Evolutionary conservation across 1,139 yeast species (phyloP), one percentile per base, ranked within the genome.

Genomic region (Lodderomyces parapsilosis): DNA sequence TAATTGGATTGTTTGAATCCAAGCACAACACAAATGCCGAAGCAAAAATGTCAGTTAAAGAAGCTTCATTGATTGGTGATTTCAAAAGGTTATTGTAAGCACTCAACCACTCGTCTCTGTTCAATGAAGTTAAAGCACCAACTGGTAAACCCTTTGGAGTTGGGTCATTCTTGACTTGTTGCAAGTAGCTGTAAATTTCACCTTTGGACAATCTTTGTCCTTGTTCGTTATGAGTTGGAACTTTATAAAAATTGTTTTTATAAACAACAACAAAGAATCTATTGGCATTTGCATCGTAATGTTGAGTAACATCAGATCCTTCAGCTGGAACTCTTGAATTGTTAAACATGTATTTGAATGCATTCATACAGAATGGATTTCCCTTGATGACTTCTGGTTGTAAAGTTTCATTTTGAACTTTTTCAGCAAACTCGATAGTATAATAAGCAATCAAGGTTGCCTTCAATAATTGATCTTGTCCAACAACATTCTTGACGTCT

Each of bases 311-410:
- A 56, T 83, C 89, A 38, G 78, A 62, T 14, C 71, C 72, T 33
- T 72, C 73, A 43, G 75, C 78, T 19, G 97, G 96, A 40, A 87
- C 78, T 59, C 98, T 79, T 47, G 88, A 80, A 60, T 86, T 87
- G 71, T 90, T 89, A 74, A 93, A 93, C 96, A 93, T 86, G 71
- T 82, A 80, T 59, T 79, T 80, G 78, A 88, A 91, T 31, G 95
- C 86, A 63, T 89, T 91, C 98, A 91, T 91, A 68, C 97, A 91
- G 62, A 80, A 84, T 18, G 98, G 96, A 54, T 75, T 76, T 44
- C 83, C 84, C 69, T 80, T 86, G 71, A 89, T 81, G 50, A 85
- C 69, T 65, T 93, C 98, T 1, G 96, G 90, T 53, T 75, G 82
- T 53, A 86, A 68, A 18, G 80, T 66, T 60, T 84, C 88, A 49